Percentiles rank a stretch among this genome's conserved stretches.
Evolutionary conservation across 495 filamentous ascomycete species (phyloP).

Genomic region (Aspergillus coremiiformis): DNA sequence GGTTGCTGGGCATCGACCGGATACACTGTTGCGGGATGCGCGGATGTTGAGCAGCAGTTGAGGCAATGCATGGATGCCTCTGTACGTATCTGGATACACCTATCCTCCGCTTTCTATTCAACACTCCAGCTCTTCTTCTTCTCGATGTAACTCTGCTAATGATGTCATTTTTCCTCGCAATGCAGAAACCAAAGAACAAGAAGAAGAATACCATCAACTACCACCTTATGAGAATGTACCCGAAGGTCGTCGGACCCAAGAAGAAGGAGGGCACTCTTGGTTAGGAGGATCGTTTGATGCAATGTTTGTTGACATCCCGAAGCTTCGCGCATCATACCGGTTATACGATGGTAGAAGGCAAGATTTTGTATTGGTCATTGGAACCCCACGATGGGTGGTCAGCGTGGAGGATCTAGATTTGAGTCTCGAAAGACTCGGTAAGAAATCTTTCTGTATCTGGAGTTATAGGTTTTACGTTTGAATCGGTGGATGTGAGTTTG

Average conservation of each 20-base stretch:
- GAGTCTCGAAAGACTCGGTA: background rate
- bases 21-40: conserved; percentile 64
- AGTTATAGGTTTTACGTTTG: conserved; percentile 7
- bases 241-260: conserved; percentile 62
- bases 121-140: background rate
- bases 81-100: conserved; percentile 34
- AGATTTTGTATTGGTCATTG: background rate
- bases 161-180: background rate
- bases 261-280: conserved; percentile 52
- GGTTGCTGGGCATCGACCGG: conserved; percentile 94
- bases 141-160: conserved; percentile 9
- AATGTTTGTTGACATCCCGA: conserved; percentile 1
- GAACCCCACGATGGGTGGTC: background rate
- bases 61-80: conserved; percentile 89
- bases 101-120: background rate
- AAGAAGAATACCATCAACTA: conserved; percentile 90
- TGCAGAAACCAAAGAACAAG: conserved; percentile 54
- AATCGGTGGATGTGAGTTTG: background rate
- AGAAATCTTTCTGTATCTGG: conserved; percentile 2
- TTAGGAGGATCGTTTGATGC: background rate
- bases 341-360: background rate
- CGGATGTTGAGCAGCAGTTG: conserved; percentile 71
- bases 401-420: background rate
- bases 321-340: background rate
- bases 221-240: conserved; percentile 80